Evolutionary conservation across 129 eudicot species (phyloP), one percentile per base, ranked within the genome.

Genomic region (Chrysanthemum lavandulifolium): DNA sequence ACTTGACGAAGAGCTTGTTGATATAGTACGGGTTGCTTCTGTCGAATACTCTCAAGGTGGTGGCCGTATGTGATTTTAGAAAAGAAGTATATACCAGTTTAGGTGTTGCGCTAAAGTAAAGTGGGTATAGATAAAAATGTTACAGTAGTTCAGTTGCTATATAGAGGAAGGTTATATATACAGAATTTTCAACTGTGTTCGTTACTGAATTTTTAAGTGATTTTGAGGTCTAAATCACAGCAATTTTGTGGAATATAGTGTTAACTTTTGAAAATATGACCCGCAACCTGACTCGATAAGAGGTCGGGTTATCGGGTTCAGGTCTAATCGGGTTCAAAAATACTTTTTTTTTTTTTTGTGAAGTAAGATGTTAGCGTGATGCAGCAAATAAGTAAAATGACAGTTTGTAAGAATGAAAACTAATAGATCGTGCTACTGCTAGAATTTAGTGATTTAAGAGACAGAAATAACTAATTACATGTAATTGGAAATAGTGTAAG

Each of bases 1-100:
- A 29, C 77, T 92, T 36, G 90, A 87, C 52, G 87, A 87, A 63
- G 76, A 75, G 50, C 85, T 92, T 25, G 78, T 83, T 25, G 98
- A 92, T 21, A 82, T 85, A 83, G 81, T 92, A 27, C 94, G 98
- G 2, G 78, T 75, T 48, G 96, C 98, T 29, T 89, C 96, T 57
- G 96, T 92, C 61, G 68, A 81, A 72, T 75, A 89, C 55, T 80
- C 87, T 76, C 91, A 78, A 43, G 79, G 74, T 43, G 74, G 77
- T 58, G 5, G 65, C 72, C 69, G 73, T 33, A 51, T 53, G 19
- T 70, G 58, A 23, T 43, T 31, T 9, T 45, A 31, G 36, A 31
- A 31, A 31, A 31, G 4, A 31, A 31, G 36, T 31, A 2, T 31
- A 4, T 31, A 31, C 36, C 36, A 36, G 54, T 52, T 50, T 61